These are phyloP conservation scores for Ceratobasidium sp. DNA, from an alignment of 1,284 basidiomycete species.

Conservation along the genomic window DNA sequence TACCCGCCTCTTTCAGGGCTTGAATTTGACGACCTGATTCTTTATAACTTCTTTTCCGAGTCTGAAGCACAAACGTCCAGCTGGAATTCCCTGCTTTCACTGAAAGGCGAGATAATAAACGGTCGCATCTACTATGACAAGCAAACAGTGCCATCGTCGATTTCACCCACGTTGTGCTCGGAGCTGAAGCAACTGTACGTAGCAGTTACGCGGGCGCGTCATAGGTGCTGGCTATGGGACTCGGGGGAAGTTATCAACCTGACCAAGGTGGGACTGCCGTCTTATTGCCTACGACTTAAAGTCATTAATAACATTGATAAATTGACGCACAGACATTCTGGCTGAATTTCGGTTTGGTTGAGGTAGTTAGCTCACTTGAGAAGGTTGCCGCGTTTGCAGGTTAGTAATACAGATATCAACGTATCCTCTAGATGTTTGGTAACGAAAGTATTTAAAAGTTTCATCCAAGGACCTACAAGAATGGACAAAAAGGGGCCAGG, in stretches of 20 bases:
- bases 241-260: constrained; percentile 55
- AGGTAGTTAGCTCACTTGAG: background rate
- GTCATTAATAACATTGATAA: no score
- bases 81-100: constrained; percentile 70
- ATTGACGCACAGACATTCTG: constrained; percentile 13
- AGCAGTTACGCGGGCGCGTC: constrained; percentile 75
- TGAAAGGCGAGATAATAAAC: constrained; percentile 63
- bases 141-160: constrained; percentile 55
- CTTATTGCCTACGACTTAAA: no score
- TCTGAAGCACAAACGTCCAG: constrained; percentile 65
- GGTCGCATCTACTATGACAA: constrained; percentile 70
- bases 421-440: no score
- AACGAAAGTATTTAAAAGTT: constrained; percentile 10
- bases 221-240: constrained; percentile 72
- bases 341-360: background rate
- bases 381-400: constrained; percentile 17
- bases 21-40: constrained; percentile 78
- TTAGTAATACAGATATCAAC: background rate
- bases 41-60: constrained; percentile 79
- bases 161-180: constrained; percentile 25
- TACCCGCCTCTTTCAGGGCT: constrained; percentile 60
- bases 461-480: constrained; percentile 19
- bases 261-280: constrained; percentile 33
- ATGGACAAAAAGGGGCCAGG: constrained; percentile 29
- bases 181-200: constrained; percentile 78